Conservation (phyloP, 1,139 yeast genomes). For the Hanseniaspora uvarum region DNA sequence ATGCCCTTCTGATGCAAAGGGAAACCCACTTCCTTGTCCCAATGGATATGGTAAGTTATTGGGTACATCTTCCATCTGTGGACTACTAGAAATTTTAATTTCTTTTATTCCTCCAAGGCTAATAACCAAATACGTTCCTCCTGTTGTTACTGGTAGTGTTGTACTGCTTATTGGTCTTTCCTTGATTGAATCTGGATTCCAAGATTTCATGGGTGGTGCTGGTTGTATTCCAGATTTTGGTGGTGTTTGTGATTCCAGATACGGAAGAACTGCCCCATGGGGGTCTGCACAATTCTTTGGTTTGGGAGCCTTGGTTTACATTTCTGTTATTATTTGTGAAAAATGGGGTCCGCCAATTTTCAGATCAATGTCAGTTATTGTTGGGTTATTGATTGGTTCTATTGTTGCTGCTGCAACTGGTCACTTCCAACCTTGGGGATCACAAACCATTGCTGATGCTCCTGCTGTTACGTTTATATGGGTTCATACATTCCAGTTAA, state of each 20-base stretch:
- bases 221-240: constrained; percentile 44
- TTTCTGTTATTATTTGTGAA: constrained; percentile 63
- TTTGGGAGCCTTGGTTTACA: constrained; percentile 70
- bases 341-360: constrained; percentile 89
- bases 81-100: constrained; percentile 56
- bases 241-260: constrained; percentile 42
- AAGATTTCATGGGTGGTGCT: constrained; percentile 85
- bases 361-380: constrained; percentile 84
- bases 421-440: constrained; percentile 43
- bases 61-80: constrained; percentile 70
- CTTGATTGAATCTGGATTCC: constrained; percentile 58
- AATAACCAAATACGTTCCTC: constrained; percentile 69
- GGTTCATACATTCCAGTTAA: constrained; percentile 71
- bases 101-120: constrained; percentile 66
- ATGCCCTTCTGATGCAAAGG: constrained; percentile 50
- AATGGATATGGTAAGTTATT: constrained; percentile 81
- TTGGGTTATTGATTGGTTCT: constrained; percentile 77
- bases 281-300: constrained; percentile 82
- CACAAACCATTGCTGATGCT: constrained; percentile 48
- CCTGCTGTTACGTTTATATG: constrained; percentile 80
- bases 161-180: constrained; percentile 69
- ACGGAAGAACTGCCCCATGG: constrained; percentile 38
- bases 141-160: constrained; percentile 86
- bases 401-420: constrained; percentile 87
- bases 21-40: constrained; percentile 67